Base-by-base conservation (phyloP, 2,329 filamentous ascomycete genomes). In the Biscogniauxia sp. region DNA sequence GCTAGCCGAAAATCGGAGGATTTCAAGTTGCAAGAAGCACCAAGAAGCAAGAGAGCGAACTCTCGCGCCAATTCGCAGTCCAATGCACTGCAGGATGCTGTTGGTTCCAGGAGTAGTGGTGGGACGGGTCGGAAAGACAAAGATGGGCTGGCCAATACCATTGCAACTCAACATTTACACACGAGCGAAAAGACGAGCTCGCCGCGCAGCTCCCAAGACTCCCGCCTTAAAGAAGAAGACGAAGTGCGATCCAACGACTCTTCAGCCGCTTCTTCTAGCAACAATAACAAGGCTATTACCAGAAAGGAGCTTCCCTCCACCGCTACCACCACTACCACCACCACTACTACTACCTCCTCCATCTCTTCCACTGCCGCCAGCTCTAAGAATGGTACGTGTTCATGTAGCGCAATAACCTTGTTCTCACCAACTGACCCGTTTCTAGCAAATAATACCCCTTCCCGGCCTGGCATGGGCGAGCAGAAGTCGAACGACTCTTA, bases 21-120 rank as follows among this genome's bases (percentile, higher is more conserved):
- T 26, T 93, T 93, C 76, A 92, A 89, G 75, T 76, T 95, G 51
- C 91, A 94, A 70, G 92, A 96, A 54, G 91, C 90, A 1, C 91
- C 92, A 0, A 90, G 88, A 74, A 84, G 81, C 69, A 85, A 84
- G 68, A 82, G 80, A 68, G 63, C 75, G 17, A 75, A 75, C 59
- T 74, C 78, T 3, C 76, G 80, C 58, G 78, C 75, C 65, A 78
- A 77, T 64, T 80, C 81, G 0, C 77, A 80, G 58, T 77, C 80
- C 0, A 75, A 72, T 56, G 68, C 73, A 20, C 72, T 75, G 5
- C 70, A 77, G 49, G 81, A 79, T 20, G 73, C 75, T 17, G 69
- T 66, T 37, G 69, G 68, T 41, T 72, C 76, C 19, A 77, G 74
- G 54, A 70, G 75, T 2, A 73, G 72, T 56, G 78, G 77, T 53